A percentile compares a stretch with the other conserved stretches of the same genome.
Conservation (phyloP, 495 filamentous ascomycete species). For the Mytilinidion resinicola region DNA sequence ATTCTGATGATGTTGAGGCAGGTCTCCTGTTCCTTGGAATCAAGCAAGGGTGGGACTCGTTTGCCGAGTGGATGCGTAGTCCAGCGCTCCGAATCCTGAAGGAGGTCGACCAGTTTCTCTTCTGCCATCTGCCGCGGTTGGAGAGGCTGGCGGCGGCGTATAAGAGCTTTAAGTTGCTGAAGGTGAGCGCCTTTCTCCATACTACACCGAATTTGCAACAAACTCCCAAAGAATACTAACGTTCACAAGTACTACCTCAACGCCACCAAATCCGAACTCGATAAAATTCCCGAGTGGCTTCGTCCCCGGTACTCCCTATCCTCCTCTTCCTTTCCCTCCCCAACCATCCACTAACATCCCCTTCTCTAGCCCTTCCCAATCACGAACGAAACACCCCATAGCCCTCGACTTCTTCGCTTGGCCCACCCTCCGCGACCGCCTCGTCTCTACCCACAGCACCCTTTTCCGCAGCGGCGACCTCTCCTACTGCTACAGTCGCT, state of each 20-base stretch:
- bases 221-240: neutral
- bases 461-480: conserved; percentile 15
- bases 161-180: conserved; percentile 24
- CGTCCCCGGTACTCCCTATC: conserved; percentile 1
- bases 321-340: neutral
- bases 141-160: conserved; percentile 17
- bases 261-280: conserved; percentile 11
- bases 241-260: conserved; percentile 17
- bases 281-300: conserved; percentile 20
- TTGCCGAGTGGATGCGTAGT: conserved; percentile 20
- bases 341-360: neutral
- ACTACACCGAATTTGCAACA: neutral
- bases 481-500: conserved; percentile 17
- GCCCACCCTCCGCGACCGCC: conserved; percentile 19
- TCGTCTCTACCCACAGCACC: conserved; percentile 6
- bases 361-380: conserved; percentile 2
- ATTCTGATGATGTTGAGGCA: conserved; percentile 13
- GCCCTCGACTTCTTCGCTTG: conserved; percentile 21
- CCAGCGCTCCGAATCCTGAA: conserved; percentile 14
- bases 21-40: conserved; percentile 18
- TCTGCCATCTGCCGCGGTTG: conserved; percentile 9
- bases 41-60: conserved; percentile 15
- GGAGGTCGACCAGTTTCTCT: conserved; percentile 18
- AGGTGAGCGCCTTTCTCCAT: neutral
- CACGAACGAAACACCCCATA: conserved; percentile 16